These are phyloP conservation scores for Neurospora discreta DNA, from an alignment of 495 filamentous ascomycete genomes.

Conservation along the genomic window DNA sequence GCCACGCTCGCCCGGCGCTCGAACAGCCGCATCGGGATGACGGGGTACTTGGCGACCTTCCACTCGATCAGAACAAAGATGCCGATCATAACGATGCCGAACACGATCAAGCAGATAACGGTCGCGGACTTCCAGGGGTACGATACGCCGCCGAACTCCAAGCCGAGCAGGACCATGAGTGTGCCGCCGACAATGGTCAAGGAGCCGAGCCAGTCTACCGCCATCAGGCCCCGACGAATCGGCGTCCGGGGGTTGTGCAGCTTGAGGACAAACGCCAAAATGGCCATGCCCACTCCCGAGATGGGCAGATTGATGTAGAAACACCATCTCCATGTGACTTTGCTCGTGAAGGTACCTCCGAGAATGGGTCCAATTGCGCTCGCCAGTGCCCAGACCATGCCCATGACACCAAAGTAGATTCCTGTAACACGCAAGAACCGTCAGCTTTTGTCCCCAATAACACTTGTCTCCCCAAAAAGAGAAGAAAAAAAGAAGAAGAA, in stretches of 20 bases:
- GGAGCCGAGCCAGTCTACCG: conserved; percentile 67
- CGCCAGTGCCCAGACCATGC: conserved; percentile 43
- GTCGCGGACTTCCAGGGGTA: conserved; percentile 64
- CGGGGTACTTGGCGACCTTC: conserved; percentile 62
- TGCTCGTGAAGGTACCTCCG: conserved; percentile 50
- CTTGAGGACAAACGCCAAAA: conserved; percentile 60
- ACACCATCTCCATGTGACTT: conserved; percentile 50
- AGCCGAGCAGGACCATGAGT: conserved; percentile 70
- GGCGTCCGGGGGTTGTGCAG: conserved; percentile 68
- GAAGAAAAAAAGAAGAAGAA: not conserved
- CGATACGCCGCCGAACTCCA: conserved; percentile 68
- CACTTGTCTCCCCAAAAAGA: not conserved
- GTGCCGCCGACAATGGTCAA: conserved; percentile 63
- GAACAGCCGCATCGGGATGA: conserved; percentile 68
- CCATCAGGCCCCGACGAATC: conserved; percentile 55
- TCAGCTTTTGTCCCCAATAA: not conserved
- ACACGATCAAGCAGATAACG: conserved; percentile 69
- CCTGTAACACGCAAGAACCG: conserved; percentile 39
- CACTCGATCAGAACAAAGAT: conserved; percentile 60
- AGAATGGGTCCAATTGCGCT: conserved; percentile 48
- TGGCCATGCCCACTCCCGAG: conserved; percentile 54
- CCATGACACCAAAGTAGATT: conserved; percentile 42
- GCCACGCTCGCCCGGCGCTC: conserved; percentile 46
- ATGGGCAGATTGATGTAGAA: conserved; percentile 78
- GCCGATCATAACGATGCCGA: conserved; percentile 51